Base-by-base conservation (phyloP, 306 rosid species). In the Trifolium subterraneum region DNA sequence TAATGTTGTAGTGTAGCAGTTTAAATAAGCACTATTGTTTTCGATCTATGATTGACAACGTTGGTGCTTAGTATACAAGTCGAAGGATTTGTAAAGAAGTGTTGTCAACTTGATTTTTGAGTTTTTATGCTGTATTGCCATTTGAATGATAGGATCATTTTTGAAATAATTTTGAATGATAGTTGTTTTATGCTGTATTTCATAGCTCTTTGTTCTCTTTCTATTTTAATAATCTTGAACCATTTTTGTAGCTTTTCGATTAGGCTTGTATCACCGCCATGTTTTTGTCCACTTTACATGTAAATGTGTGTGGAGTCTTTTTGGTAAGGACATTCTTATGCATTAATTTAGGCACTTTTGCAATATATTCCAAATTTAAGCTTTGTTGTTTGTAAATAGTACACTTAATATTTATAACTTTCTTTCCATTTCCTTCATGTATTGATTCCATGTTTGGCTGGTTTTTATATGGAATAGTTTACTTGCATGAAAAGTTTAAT, bases 361-460 rank as follows among this genome's bases (percentile, higher is more conserved):
- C 54, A 64, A 35, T 50, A 39, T 63, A 55, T 74, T 64, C 54
- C 20, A 51, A 11, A 48, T 62, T 25, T 59, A 44, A 23, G 1
- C 3, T 19, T 19, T 61, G 22, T 61, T 29, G 20, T 25, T 58
- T 41, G 39, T 58, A 23, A 23, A 25, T 47, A 47, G 60, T 18
- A n/a, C 12, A n/a, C 47, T 51, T 55, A 52, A 38, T 33, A n/a
- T 66, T 20, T 73, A 15, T 52, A 64, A 69, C 16, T 47, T 27
- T 64, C 5, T 58, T 55, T 64, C 10, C 14, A 54, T 64, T 52
- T 44, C 54, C 48, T 71, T 70, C 71, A 11, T 51, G 6, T 20
- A n/a, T 47, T 38, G 35, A 48, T 78, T 78, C 44, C 29, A 27
- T 52, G 31, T 78, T 63, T 70, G 25, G 11, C 19, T 71, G 35